These are phyloP conservation scores for Cucumis melo DNA, from an alignment of 306 rosid species.

Conservation along the genomic window DNA sequence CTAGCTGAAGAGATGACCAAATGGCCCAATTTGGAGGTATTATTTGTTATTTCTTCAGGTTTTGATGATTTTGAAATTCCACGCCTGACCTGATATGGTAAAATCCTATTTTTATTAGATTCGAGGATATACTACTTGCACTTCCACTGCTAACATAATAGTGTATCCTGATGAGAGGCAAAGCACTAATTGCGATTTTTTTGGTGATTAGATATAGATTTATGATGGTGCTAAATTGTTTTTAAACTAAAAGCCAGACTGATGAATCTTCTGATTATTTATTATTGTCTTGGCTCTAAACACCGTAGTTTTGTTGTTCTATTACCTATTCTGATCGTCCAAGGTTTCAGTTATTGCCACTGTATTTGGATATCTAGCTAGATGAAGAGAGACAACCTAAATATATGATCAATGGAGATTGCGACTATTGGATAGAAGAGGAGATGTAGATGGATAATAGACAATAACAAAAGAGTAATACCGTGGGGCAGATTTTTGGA, in stretches of 20 bases:
- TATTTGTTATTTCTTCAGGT: neutral
- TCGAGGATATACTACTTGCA: neutral
- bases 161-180: neutral
- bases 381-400: neutral
- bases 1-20: conserved; percentile 81
- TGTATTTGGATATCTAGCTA: neutral
- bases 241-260: neutral
- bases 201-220: neutral
- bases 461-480: neutral
- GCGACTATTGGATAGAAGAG: neutral
- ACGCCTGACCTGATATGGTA: neutral
- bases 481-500: no score
- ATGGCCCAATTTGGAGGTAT: conserved; percentile 96
- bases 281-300: neutral
- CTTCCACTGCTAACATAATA: neutral
- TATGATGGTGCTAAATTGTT: neutral
- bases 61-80: neutral
- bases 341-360: neutral
- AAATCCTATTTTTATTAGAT: neutral
- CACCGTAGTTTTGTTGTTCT: neutral
- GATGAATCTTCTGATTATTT: neutral
- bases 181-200: neutral
- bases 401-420: neutral
- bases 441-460: neutral
- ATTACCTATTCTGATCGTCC: neutral